A percentile compares a stretch with the other conserved stretches of the same genome.
These are phyloP conservation scores for Omphalotus olearius DNA, from an alignment of 1,284 basidiomycete genomes.

Conservation along the genomic window DNA sequence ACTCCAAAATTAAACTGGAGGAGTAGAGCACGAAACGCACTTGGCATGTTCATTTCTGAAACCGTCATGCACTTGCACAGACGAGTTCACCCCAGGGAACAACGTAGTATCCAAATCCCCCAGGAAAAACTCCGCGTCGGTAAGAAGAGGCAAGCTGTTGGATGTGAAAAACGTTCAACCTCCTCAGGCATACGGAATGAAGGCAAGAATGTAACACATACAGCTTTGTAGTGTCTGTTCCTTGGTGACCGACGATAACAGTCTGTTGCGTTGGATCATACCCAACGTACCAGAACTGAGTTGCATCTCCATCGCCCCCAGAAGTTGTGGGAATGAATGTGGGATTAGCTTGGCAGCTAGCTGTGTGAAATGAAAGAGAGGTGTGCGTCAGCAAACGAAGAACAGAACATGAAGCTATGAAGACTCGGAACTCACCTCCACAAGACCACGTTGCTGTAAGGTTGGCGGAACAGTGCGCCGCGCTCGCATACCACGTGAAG, in stretches of 20 bases:
- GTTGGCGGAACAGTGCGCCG: conserved; percentile 48
- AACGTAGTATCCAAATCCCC: conserved; percentile 36
- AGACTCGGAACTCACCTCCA: conserved; percentile 2
- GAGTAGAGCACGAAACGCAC: conserved; percentile 28
- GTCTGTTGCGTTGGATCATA: conserved; percentile 32
- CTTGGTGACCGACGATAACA: conserved; percentile 49
- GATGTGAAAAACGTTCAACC: background rate
- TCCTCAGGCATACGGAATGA: background rate
- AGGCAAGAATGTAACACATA: conserved; percentile 21
- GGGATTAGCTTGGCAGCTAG: conserved; percentile 33
- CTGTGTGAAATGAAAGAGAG: conserved; percentile 22
- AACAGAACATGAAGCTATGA: no score
- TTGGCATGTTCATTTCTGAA: conserved; percentile 50
- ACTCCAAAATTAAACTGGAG: no score
- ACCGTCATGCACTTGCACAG: conserved; percentile 51
- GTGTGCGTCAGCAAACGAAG: no score
- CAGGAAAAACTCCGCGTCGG: conserved; percentile 46
- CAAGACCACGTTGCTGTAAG: conserved; percentile 42
- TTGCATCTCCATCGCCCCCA: conserved; percentile 34
- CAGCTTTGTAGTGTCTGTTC: conserved; percentile 46
- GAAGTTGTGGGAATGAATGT: conserved; percentile 34
- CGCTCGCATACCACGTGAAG: conserved; percentile 51
- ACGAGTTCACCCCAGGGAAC: conserved; percentile 52
- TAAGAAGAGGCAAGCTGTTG: conserved; percentile 44
- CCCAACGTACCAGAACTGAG: conserved; percentile 42